Evolutionary conservation across 106 monocot genomes (phyloP).

Genomic region (Dactylorhiza incarnata): DNA sequence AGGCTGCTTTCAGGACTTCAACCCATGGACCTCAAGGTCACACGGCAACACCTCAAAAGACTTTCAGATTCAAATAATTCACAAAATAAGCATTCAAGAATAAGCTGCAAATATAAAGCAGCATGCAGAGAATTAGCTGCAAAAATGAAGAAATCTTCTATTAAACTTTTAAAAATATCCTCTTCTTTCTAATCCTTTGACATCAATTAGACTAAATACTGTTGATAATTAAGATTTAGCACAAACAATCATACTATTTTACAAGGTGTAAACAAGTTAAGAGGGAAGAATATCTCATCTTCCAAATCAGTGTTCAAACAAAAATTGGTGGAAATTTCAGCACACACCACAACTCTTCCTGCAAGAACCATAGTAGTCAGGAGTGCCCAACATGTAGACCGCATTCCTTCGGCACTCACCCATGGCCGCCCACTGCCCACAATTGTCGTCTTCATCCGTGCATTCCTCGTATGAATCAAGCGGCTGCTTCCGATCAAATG

Average conservation of each 20-base stretch:
- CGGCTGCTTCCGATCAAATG: not conserved
- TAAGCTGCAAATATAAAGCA: too few relatives aligned
- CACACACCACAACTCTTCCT: constrained; percentile 71
- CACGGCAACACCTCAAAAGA: too few relatives aligned
- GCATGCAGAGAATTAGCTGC: too few relatives aligned
- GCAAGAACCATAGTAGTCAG: constrained; percentile 74
- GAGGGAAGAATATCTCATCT: not conserved
- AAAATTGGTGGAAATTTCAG: constrained; percentile 7
- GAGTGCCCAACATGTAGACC: constrained; percentile 56
- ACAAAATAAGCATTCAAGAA: too few relatives aligned
- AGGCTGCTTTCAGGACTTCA: too few relatives aligned
- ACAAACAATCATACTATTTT: not conserved
- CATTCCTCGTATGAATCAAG: constrained; percentile 23
- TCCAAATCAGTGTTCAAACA: not conserved
- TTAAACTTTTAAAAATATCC: too few relatives aligned
- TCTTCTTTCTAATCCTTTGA: too few relatives aligned
- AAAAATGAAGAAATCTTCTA: too few relatives aligned
- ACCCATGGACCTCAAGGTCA: too few relatives aligned
- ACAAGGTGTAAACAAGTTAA: not conserved
- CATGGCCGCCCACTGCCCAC: constrained; percentile 47
- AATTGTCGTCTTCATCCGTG: constrained; percentile 61
- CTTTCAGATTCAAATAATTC: too few relatives aligned
- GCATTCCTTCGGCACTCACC: constrained; percentile 69
- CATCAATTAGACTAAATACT: not conserved
- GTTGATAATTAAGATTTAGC: not conserved